These are phyloP conservation scores for Amylostereum areolatum DNA, from an alignment of 1,284 basidiomycete genomes.

Conservation along the genomic window DNA sequence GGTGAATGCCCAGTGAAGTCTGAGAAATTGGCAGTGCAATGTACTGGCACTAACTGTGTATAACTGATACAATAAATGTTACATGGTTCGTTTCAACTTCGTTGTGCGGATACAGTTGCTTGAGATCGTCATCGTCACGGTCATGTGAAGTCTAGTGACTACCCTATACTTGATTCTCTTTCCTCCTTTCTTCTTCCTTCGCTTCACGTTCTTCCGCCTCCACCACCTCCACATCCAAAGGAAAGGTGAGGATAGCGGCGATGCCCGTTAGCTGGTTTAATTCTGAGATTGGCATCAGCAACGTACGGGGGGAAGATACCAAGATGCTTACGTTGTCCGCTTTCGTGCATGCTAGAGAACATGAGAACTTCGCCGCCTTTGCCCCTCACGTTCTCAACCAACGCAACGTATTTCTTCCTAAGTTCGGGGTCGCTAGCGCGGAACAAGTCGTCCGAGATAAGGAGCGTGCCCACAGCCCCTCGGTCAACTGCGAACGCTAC, in stretches of 20 bases:
- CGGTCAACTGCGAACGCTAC: conserved; percentile 88
- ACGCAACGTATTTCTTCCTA: conserved; percentile 79
- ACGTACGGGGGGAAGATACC: background rate
- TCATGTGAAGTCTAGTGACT: too few species aligned
- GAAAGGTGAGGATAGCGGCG: conserved; percentile 94
- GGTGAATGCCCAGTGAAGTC: background rate
- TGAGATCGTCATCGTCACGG: too few species aligned
- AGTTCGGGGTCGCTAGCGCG: conserved; percentile 72
- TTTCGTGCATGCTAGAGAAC: conserved; percentile 99
- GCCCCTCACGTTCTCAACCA: conserved; percentile 86
- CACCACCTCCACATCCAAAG: conserved; percentile 91
- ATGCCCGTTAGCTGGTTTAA: conserved; percentile 94
- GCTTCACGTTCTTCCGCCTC: conserved; percentile 78
- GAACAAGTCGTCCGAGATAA: conserved; percentile 96
- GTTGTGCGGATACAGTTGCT: too few species aligned
- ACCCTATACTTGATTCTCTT: conserved; percentile 23
- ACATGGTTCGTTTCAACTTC: too few species aligned
- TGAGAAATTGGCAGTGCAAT: background rate
- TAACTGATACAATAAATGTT: too few species aligned
- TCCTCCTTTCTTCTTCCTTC: conserved; percentile 42
- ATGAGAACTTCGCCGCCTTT: conserved; percentile 93
- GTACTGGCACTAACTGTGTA: background rate
- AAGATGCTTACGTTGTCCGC: conserved; percentile 77
- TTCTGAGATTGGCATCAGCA: conserved; percentile 43
- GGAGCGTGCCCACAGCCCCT: conserved; percentile 89